Evolutionary conservation across 2,329 filamentous ascomycete species (phyloP).

Genomic region (Ceratocystis ficicola): DNA sequence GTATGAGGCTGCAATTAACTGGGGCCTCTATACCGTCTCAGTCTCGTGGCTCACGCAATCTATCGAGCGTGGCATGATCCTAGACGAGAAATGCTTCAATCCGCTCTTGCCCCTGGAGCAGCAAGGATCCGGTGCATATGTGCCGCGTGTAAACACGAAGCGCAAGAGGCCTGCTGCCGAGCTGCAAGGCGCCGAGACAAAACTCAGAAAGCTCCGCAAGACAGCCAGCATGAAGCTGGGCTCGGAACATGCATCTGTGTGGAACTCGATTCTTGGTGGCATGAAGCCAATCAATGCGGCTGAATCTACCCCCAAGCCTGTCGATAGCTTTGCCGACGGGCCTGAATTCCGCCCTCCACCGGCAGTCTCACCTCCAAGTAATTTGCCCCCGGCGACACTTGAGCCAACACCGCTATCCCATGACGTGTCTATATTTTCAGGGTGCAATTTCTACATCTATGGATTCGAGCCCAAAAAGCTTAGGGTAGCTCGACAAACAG

Average conservation of each 20-base stretch:
- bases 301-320: neutral
- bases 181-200: conserved; percentile 37
- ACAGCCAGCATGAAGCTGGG: conserved; percentile 75
- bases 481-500: conserved; percentile 13
- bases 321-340: conserved; percentile 14
- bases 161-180: conserved; percentile 14
- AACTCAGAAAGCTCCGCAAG: conserved; percentile 70
- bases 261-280: conserved; percentile 68
- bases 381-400: neutral
- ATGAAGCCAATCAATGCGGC: neutral
- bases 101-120: conserved; percentile 56
- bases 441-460: conserved; percentile 46
- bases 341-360: neutral
- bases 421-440: conserved; percentile 39
- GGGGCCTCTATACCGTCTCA: conserved; percentile 68
- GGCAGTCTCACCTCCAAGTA: neutral
- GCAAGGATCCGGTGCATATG: conserved; percentile 57
- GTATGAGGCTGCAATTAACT: conserved; percentile 73
- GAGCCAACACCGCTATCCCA: conserved; percentile 22
- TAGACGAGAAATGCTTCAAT: conserved; percentile 78
- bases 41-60: conserved; percentile 79
- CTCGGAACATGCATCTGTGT: conserved; percentile 71
- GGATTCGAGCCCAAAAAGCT: conserved; percentile 39
- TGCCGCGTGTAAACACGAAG: conserved; percentile 5
- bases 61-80: conserved; percentile 71